phyloP scores from a whole-genome alignment of 2,329 filamentous ascomycete species.

The Aspergillus japonicus region DNA sequence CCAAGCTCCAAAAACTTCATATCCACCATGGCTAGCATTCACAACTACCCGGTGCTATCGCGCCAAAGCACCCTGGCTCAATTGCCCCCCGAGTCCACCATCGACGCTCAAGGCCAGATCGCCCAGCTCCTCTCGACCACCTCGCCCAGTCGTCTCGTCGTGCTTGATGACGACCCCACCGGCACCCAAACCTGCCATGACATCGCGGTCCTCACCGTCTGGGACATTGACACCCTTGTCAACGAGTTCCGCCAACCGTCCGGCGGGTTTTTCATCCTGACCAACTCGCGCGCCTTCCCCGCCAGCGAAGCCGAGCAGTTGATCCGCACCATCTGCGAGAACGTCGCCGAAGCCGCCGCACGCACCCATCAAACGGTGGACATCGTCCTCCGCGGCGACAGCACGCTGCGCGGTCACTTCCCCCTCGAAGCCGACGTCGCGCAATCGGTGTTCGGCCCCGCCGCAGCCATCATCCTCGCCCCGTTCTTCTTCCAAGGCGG shows the following conservation, averaged over 20 bases:
- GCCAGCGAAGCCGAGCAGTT: constrained; percentile 49
- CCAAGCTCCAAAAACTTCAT: background rate
- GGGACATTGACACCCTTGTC: constrained; percentile 48
- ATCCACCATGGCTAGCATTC: constrained; percentile 19
- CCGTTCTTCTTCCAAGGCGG: constrained; percentile 62
- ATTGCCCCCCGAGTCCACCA: constrained; percentile 31
- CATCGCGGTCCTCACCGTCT: constrained; percentile 56
- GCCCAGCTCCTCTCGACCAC: constrained; percentile 27
- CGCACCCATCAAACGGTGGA: constrained; percentile 47
- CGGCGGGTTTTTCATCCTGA: constrained; percentile 60
- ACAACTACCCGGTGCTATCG: constrained; percentile 26
- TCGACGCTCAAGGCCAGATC: constrained; percentile 33
- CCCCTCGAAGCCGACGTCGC: constrained; percentile 56
- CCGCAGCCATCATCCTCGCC: constrained; percentile 56
- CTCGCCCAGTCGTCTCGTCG: constrained; percentile 32
- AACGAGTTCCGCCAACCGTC: constrained; percentile 46
- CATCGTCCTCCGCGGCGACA: constrained; percentile 58
- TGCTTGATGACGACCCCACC: constrained; percentile 57
- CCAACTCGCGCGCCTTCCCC: constrained; percentile 58
- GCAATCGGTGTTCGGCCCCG: constrained; percentile 50
- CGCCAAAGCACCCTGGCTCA: constrained; percentile 27
- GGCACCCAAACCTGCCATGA: constrained; percentile 63
- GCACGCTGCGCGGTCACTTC: constrained; percentile 58
- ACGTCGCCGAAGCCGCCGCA: constrained; percentile 48
- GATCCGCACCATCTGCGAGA: constrained; percentile 52